A percentile compares a stretch with the other conserved stretches of the same genome.
Evolutionary conservation across 2,329 filamentous ascomycete species (phyloP).

Genomic region (Claviceps sp.): DNA sequence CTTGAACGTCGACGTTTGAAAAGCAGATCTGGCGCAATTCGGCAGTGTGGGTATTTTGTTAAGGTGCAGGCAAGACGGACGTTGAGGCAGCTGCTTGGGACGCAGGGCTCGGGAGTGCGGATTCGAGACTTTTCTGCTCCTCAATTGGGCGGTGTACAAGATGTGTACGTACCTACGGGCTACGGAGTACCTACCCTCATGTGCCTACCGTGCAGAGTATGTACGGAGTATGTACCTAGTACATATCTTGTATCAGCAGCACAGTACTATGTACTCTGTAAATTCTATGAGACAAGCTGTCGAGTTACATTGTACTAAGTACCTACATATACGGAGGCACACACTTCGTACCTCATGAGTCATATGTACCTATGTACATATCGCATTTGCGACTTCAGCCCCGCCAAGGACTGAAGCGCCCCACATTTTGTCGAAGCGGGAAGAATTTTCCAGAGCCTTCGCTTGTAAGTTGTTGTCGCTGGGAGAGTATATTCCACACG

Average conservation of each 20-base stretch:
- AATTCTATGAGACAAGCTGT: too few species aligned
- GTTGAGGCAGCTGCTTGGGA: background rate
- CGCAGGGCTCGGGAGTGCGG: too few species aligned
- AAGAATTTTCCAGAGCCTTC: slow-evolving; percentile 11
- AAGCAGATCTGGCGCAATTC: background rate
- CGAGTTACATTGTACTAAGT: too few species aligned
- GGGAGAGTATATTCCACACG: too few species aligned
- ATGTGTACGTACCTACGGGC: background rate
- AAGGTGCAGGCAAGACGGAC: background rate
- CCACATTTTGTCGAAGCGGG: slow-evolving; percentile 7
- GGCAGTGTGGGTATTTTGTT: background rate
- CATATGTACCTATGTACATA: too few species aligned
- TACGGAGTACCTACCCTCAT: background rate
- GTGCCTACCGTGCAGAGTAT: background rate
- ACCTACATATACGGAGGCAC: background rate
- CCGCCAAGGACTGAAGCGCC: background rate
- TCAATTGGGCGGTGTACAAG: slow-evolving; percentile 2
- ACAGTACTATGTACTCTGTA: too few species aligned
- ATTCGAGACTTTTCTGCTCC: background rate
- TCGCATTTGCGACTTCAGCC: background rate
- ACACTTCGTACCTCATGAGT: background rate
- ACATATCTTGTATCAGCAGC: too few species aligned
- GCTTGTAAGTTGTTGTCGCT: too few species aligned
- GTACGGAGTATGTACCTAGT: too few species aligned
- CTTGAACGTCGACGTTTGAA: background rate